A percentile compares a stretch with the other conserved stretches of the same genome.
Evolutionary conservation across 2,329 filamentous ascomycete species (phyloP).

Genomic region (Allantophomopsis cytisporea): DNA sequence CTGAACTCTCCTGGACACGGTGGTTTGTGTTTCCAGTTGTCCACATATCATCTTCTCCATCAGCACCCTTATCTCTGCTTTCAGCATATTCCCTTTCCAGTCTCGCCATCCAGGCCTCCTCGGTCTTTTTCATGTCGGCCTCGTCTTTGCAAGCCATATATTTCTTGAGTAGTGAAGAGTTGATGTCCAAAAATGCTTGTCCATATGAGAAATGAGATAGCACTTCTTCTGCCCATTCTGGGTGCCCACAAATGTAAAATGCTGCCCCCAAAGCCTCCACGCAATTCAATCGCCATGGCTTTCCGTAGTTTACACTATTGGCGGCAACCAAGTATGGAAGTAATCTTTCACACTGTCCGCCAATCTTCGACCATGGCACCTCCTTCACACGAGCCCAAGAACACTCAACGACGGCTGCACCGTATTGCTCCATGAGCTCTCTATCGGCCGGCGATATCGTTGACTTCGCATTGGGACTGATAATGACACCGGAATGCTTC

Average conservation of each 20-base stretch:
- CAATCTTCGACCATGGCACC: slow-evolving; percentile 82
- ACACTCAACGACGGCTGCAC: slow-evolving; percentile 92
- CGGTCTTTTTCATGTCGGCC: slow-evolving; percentile 67
- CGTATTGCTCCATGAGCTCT: slow-evolving; percentile 71
- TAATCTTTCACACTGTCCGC: slow-evolving; percentile 82
- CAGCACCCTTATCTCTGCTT: slow-evolving; percentile 52
- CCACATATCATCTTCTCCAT: slow-evolving; percentile 66
- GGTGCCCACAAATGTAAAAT: slow-evolving; percentile 83
- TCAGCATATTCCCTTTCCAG: slow-evolving; percentile 83
- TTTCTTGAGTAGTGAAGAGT: slow-evolving; percentile 63
- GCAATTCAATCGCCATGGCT: slow-evolving; percentile 89
- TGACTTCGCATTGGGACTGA: slow-evolving; percentile 86
- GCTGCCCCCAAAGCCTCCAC: slow-evolving; percentile 88
- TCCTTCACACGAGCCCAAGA: slow-evolving; percentile 91
- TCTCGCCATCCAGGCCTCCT: slow-evolving; percentile 79
- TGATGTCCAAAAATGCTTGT: slow-evolving; percentile 80
- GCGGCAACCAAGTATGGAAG: slow-evolving; percentile 92
- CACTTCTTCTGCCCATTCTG: slow-evolving; percentile 80
- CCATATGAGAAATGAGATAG: slow-evolving; percentile 83
- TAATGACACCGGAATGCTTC: slow-evolving; percentile 81
- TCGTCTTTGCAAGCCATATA: slow-evolving; percentile 80
- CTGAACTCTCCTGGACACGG: slow-evolving; percentile 34
- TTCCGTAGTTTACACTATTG: slow-evolving; percentile 94
- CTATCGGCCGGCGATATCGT: slow-evolving; percentile 74
- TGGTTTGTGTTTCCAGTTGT: slow-evolving; percentile 81